A percentile compares a stretch with the other conserved stretches of the same genome.
phyloP scores from a whole-genome alignment of 495 filamentous ascomycete genomes.

The Aspergillus biplanus region DNA sequence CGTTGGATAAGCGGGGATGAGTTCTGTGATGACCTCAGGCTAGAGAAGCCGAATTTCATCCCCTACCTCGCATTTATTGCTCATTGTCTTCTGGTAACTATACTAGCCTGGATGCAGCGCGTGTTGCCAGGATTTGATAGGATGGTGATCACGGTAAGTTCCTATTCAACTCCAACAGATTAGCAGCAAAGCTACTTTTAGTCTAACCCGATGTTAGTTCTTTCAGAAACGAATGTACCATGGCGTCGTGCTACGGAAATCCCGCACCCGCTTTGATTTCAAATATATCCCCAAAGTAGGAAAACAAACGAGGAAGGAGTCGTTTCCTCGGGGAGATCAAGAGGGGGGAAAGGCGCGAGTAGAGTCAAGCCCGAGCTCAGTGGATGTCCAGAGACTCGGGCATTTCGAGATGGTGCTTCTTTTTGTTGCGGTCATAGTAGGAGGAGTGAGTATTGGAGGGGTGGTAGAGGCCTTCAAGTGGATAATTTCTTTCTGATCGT shows the following conservation, averaged over 20 bases:
- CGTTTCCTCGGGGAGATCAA: background rate
- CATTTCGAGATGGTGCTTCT: constrained; percentile 9
- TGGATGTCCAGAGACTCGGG: background rate
- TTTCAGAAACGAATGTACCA: constrained; percentile 19
- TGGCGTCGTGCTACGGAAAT: constrained; percentile 16
- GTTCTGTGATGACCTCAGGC: constrained; percentile 55
- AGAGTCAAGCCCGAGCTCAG: background rate
- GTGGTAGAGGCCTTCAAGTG: constrained; percentile 1
- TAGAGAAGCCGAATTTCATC: constrained; percentile 50
- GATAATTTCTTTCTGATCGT: background rate
- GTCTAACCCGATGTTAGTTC: constrained; percentile 3
- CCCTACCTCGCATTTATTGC: constrained; percentile 50
- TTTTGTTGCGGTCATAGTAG: constrained; percentile 3
- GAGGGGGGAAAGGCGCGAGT: background rate
- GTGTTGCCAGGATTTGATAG: constrained; percentile 38
- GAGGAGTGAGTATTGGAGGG: background rate
- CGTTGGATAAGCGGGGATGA: constrained; percentile 56
- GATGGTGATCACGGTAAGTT: constrained; percentile 34
- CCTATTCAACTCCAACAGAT: background rate
- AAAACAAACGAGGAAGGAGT: constrained; percentile 45
- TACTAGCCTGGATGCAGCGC: constrained; percentile 41
- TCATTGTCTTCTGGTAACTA: constrained; percentile 51
- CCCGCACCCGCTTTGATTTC: constrained; percentile 42
- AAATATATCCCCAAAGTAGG: constrained; percentile 49
- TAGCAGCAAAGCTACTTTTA: background rate